Conservation (phyloP, 169 alveolate species). For the Eimeria tenella region DNA sequence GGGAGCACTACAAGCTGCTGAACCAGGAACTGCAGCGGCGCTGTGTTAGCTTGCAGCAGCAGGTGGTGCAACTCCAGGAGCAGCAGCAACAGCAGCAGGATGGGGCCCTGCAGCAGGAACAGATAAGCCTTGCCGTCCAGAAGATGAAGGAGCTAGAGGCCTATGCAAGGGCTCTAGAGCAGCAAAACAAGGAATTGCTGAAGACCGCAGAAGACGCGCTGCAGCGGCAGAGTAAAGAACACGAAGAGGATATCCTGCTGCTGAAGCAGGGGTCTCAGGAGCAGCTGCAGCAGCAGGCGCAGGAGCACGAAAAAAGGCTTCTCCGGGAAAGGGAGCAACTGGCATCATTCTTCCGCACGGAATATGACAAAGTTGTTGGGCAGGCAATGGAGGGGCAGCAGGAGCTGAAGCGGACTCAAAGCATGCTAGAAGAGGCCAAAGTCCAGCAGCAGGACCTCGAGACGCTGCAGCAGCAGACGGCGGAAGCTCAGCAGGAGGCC, state of each 20-base stretch:
- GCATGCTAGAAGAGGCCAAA: conserved; percentile 6
- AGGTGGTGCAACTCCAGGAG: conserved; percentile 36
- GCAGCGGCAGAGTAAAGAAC: conserved; percentile 23
- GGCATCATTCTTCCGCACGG: neutral
- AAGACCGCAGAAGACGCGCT: conserved; percentile 52
- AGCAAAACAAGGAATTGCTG: conserved; percentile 51
- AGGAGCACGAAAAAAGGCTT: conserved; percentile 19
- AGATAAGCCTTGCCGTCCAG: neutral
- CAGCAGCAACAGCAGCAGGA: conserved; percentile 52
- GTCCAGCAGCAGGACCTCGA: neutral
- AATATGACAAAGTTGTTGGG: conserved; percentile 24
- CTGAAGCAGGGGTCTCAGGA: conserved; percentile 20
- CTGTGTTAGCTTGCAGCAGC: conserved; percentile 54
- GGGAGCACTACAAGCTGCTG: conserved; percentile 44
- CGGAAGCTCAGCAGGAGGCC: conserved; percentile 41
- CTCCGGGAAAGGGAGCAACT: conserved; percentile 4
- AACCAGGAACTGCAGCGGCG: conserved; percentile 57
- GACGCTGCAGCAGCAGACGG: conserved; percentile 26
- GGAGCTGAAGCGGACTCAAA: conserved; percentile 34
- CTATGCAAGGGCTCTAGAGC: conserved; percentile 6
- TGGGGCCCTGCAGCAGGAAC: conserved; percentile 27
- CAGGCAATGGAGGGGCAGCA: conserved; percentile 44
- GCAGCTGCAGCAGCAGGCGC: conserved; percentile 13
- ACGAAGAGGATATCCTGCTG: neutral
- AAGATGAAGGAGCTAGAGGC: conserved; percentile 12